Percentiles rank a stretch among this genome's conserved stretches.
Evolutionary conservation across 176 grass and related monocot species (phyloP).

Genomic region (Oryza meyeriana): DNA sequence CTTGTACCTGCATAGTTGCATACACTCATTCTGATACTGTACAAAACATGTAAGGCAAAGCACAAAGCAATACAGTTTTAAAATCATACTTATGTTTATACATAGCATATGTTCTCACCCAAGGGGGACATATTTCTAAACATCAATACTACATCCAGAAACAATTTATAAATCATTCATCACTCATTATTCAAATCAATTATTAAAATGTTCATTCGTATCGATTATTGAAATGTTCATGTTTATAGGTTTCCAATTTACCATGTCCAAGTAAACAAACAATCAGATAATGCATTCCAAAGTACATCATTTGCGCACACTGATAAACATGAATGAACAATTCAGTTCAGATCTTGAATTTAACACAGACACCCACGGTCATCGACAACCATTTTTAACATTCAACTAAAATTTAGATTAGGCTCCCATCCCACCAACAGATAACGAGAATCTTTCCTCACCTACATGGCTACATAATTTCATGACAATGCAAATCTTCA

Average conservation of each 20-base stretch:
- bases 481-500: too few species aligned
- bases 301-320: not conserved
- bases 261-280: too few species aligned
- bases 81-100: not conserved
- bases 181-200: too few species aligned
- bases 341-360: not conserved
- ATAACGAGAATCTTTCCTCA: not conserved
- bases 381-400: not conserved
- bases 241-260: not conserved
- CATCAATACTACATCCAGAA: not conserved
- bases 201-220: too few species aligned
- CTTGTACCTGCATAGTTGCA: not conserved
- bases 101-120: not conserved
- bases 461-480: not conserved
- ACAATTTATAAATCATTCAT: not conserved
- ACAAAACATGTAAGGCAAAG: not conserved
- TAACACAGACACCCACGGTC: not conserved
- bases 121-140: not conserved
- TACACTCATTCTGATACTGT: not conserved
- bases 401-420: not conserved
- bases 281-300: not conserved
- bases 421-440: not conserved
- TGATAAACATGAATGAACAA: not conserved
- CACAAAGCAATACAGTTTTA: not conserved
- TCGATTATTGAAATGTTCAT: not conserved